These are phyloP conservation scores for Phytophthora ohioensis DNA, from an alignment of 352 stramenopile genomes.

Conservation along the genomic window DNA sequence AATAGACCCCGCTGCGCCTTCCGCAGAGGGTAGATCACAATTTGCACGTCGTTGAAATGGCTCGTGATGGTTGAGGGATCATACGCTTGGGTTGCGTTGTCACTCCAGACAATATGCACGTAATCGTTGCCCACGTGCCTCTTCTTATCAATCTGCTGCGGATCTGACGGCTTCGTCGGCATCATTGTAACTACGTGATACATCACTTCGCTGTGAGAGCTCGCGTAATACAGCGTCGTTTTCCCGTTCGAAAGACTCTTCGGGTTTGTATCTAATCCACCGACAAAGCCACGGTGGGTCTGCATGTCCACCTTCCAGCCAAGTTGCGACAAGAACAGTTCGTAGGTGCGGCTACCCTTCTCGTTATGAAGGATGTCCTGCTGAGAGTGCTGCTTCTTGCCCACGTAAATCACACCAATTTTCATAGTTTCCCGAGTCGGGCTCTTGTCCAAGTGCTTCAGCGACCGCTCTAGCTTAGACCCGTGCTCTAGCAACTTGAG, in stretches of 20 bases:
- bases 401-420: slow-evolving; percentile 90
- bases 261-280: slow-evolving; percentile 82
- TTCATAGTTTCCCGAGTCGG: slow-evolving; percentile 92
- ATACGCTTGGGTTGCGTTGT: slow-evolving; percentile 81
- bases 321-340: slow-evolving; percentile 76
- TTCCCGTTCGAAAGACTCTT: slow-evolving; percentile 83
- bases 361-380: slow-evolving; percentile 87
- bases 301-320: slow-evolving; percentile 82
- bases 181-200: slow-evolving; percentile 92
- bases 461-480: slow-evolving; percentile 77
- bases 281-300: slow-evolving; percentile 76
- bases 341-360: slow-evolving; percentile 67
- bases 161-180: slow-evolving; percentile 79
- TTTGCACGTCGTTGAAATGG: slow-evolving; percentile 90
- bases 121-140: slow-evolving; percentile 90
- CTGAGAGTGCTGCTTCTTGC: slow-evolving; percentile 73
- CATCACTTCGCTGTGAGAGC: slow-evolving; percentile 85
- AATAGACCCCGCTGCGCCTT: slow-evolving; percentile 73
- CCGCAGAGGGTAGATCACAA: slow-evolving; percentile 84
- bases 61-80: slow-evolving; percentile 89
- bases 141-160: slow-evolving; percentile 92
- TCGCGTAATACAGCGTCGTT: slow-evolving; percentile 83
- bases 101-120: slow-evolving; percentile 89
- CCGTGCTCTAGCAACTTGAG: slow-evolving; percentile 79
- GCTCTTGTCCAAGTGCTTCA: slow-evolving; percentile 88